Conservation (phyloP, 768 basidiomycete species). For the Boletus pseudopeckii region DNA sequence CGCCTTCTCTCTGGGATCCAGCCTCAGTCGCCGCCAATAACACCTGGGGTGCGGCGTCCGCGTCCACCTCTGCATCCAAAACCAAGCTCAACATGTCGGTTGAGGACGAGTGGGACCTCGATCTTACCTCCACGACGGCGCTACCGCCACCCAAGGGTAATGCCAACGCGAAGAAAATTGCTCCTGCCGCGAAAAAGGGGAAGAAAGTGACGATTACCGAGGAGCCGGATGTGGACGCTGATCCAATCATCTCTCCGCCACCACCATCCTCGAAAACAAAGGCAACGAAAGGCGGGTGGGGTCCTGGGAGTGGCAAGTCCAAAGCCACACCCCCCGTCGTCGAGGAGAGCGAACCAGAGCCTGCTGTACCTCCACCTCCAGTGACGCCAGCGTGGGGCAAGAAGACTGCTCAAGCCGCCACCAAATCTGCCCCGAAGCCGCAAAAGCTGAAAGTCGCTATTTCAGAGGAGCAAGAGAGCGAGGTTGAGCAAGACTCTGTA, state of each 20-base stretch:
- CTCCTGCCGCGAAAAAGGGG: constrained; percentile 15
- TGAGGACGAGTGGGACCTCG: constrained; percentile 10
- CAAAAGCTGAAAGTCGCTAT: constrained; percentile 19
- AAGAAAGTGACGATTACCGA: constrained; percentile 27
- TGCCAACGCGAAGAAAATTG: constrained; percentile 12
- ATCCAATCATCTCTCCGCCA: constrained; percentile 13
- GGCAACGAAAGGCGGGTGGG: constrained; percentile 18
- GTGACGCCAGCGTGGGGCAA: constrained; percentile 12
- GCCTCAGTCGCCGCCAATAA: constrained; percentile 12
- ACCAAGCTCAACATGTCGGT: not conserved
- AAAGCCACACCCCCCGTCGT: constrained; percentile 11
- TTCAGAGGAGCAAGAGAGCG: constrained; percentile 22
- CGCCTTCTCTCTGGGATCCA: constrained; percentile 17
- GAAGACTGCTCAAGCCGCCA: constrained; percentile 3
- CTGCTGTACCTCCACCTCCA: not conserved
- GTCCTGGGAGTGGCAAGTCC: constrained; percentile 19
- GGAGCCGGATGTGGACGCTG: constrained; percentile 27
- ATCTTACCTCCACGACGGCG: not conserved
- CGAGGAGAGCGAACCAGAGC: constrained; percentile 15
- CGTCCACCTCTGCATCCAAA: constrained; percentile 2
- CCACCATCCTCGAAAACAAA: constrained; percentile 12
- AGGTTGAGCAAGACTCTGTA: not conserved
- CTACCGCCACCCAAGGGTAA: constrained; percentile 5
- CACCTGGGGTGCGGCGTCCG: constrained; percentile 5
- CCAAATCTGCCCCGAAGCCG: constrained; percentile 10